Evolutionary conservation across 805 yeast genomes (phyloP).

Genomic region (Candida yuanshanica): DNA sequence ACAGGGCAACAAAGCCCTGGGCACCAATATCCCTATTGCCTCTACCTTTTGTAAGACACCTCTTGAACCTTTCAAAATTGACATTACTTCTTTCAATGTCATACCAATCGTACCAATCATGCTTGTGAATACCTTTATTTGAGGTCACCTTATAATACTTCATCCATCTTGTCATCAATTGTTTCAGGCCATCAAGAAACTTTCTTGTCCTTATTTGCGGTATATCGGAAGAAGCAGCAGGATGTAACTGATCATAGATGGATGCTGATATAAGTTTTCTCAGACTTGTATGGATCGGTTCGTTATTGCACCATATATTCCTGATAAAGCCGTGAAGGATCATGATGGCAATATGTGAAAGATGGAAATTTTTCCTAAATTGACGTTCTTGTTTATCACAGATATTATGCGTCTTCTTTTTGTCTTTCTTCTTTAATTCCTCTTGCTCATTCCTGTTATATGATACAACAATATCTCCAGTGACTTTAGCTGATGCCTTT

Average conservation of each 20-base stretch:
- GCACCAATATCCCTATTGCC: slow-evolving; percentile 81
- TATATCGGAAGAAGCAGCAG: slow-evolving; percentile 32
- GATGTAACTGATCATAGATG: slow-evolving; percentile 42
- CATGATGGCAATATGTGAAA: slow-evolving; percentile 51
- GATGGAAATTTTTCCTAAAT: slow-evolving; percentile 50
- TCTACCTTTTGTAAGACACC: slow-evolving; percentile 35
- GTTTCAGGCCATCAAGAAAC: slow-evolving; percentile 72
- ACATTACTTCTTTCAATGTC: slow-evolving; percentile 14
- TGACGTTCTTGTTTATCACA: slow-evolving; percentile 52
- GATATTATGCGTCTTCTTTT: slow-evolving; percentile 24
- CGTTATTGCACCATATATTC: slow-evolving; percentile 68
- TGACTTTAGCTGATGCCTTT: slow-evolving; percentile 15
- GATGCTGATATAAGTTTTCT: slow-evolving; percentile 42
- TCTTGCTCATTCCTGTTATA: slow-evolving; percentile 14
- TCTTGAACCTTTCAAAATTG: slow-evolving; percentile 36
- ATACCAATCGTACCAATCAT: slow-evolving; percentile 37
- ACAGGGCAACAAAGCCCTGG: slow-evolving; percentile 77
- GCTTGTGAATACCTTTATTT: slow-evolving; percentile 31
- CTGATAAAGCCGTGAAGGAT: slow-evolving; percentile 61
- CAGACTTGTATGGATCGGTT: slow-evolving; percentile 34
- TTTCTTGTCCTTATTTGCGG: slow-evolving; percentile 48
- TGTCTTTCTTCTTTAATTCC: slow-evolving; percentile 15
- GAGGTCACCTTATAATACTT: slow-evolving; percentile 44
- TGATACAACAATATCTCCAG: slow-evolving; percentile 13
- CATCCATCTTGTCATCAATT: slow-evolving; percentile 59